phyloP scores from a whole-genome alignment of 2,329 filamentous ascomycete species.

The Pleurostoma richardsiae region DNA sequence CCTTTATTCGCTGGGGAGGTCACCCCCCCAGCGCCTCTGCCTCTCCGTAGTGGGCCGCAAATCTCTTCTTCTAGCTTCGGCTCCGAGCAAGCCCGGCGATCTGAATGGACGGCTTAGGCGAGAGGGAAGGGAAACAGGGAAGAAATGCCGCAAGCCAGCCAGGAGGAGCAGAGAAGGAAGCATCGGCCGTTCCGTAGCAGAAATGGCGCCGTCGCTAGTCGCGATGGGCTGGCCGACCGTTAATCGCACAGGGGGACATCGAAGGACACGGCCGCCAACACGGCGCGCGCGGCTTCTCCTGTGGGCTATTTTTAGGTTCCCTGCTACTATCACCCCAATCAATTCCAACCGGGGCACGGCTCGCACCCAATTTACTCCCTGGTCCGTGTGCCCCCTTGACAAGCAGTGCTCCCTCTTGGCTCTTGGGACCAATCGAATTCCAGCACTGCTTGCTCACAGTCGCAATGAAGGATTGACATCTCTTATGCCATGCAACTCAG shows the following conservation, averaged over 20 bases:
- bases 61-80: neutral
- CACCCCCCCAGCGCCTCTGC: too few relatives aligned
- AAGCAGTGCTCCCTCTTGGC: neutral
- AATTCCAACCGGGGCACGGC: constrained; percentile 1
- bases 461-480: too few relatives aligned
- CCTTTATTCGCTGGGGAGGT: too few relatives aligned
- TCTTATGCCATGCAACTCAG: too few relatives aligned
- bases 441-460: neutral
- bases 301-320: constrained; percentile 1
- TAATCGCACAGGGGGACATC: too few relatives aligned
- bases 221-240: too few relatives aligned
- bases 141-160: neutral
- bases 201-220: too few relatives aligned
- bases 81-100: neutral
- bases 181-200: too few relatives aligned
- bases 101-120: neutral
- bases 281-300: neutral
- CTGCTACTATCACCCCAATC: constrained; percentile 1
- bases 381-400: neutral
- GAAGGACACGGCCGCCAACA: neutral
- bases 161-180: neutral
- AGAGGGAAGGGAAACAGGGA: neutral
- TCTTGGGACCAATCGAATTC: constrained; percentile 3
- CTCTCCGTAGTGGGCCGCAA: neutral
- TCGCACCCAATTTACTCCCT: constrained; percentile 2